Conservation (phyloP, 2,329 filamentous ascomycete genomes). For the Penicillium griseofulvum region DNA sequence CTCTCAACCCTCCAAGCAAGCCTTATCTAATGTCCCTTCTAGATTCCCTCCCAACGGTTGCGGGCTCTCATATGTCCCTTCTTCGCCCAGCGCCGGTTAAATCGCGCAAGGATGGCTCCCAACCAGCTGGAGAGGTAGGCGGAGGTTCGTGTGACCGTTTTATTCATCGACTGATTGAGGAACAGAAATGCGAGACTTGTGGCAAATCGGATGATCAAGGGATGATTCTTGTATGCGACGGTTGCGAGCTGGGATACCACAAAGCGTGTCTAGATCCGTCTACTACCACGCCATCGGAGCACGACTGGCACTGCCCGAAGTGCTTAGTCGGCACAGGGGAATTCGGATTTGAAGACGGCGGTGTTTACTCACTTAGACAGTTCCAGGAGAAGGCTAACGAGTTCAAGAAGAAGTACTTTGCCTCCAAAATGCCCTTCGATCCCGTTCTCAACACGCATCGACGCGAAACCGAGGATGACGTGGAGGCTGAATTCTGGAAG, state of each 20-base stretch:
- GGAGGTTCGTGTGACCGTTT: conserved; percentile 6
- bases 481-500: conserved; percentile 95
- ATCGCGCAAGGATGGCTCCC: conserved; percentile 53
- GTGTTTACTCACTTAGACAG: conserved; percentile 88
- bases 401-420: conserved; percentile 93
- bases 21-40: conserved; percentile 2
- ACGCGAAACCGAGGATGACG: conserved; percentile 87
- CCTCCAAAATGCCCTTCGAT: conserved; percentile 84
- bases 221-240: conserved; percentile 78
- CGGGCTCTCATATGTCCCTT: conserved; percentile 94
- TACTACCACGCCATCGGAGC: conserved; percentile 70
- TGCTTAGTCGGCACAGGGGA: conserved; percentile 95
- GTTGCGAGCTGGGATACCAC: conserved; percentile 87
- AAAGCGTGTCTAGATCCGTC: conserved; percentile 85
- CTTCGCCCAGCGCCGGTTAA: conserved; percentile 74
- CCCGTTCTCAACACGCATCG: conserved; percentile 75
- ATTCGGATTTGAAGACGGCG: conserved; percentile 96
- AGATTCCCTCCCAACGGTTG: conserved; percentile 69
- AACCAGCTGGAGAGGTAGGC: conserved; percentile 58
- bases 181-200: conserved; percentile 79
- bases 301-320: conserved; percentile 93
- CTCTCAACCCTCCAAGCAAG: not conserved
- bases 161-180: conserved; percentile 28
- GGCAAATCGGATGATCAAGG: conserved; percentile 71
- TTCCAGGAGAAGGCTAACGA: conserved; percentile 95